Conservation (phyloP, 2,329 filamentous ascomycete species). For the Calonectria honghensis region DNA sequence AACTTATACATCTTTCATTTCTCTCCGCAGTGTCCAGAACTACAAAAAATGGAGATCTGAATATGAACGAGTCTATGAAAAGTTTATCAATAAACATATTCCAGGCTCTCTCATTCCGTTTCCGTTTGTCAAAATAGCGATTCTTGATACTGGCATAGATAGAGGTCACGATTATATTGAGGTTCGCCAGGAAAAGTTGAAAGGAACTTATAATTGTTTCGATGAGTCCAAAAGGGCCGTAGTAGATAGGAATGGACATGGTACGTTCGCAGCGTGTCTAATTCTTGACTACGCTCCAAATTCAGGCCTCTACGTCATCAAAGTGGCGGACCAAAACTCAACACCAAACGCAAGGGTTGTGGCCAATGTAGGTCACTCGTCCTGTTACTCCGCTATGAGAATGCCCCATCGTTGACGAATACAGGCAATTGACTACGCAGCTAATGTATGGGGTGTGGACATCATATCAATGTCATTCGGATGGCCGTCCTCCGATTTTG, state of each 20-base stretch:
- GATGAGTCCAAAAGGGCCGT: neutral
- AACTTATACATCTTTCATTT: neutral
- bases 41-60: constrained; percentile 11
- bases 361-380: neutral
- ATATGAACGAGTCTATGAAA: constrained; percentile 8
- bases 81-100: neutral
- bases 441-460: constrained; percentile 41
- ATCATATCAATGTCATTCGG: constrained; percentile 53
- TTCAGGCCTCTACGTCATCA: constrained; percentile 14
- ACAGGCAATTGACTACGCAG: constrained; percentile 44
- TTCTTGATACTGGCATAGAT: constrained; percentile 18
- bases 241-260: neutral
- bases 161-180: neutral
- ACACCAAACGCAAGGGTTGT: neutral
- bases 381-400: neutral
- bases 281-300: constrained; percentile 27
- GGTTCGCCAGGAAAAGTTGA: neutral
- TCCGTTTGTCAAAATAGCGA: constrained; percentile 14
- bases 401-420: neutral
- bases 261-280: constrained; percentile 26
- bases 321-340: constrained; percentile 8
- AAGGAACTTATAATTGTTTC: neutral
- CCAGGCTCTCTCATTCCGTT: neutral
- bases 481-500: constrained; percentile 25
- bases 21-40: neutral